Evolutionary conservation across 768 basidiomycete species (phyloP), one percentile per base, ranked within the genome.

Genomic region (Saitozyma sp.): DNA sequence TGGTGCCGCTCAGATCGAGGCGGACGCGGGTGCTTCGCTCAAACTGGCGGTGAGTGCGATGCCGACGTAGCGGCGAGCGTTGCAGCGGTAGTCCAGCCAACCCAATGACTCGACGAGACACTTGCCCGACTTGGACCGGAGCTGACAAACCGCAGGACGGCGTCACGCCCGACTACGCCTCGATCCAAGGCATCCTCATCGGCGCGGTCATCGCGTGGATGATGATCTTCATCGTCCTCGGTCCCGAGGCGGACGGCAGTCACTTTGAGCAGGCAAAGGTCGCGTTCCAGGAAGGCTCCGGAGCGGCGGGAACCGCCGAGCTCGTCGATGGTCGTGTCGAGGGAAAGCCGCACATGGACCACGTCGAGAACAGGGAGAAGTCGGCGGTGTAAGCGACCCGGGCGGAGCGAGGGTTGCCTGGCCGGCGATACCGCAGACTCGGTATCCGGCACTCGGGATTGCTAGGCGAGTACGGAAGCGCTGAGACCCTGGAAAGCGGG

Each of bases 191-290:
- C 46, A 92, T 97, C 72, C 83, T 97, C 43, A 88, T 96, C 51
- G 93, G 92, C 8, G 83, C 84, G 29, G 88, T 96, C 17, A 83
- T 89, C 1, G 87, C 86, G 0, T 94, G 88, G 71, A 86, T 91
- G 49, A 79, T 95, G 50, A 38, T 91, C 73, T 83, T 90, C 70
- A 88, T 88, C 11, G 81, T 91, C 65, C 77, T 95, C 59, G 93
- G 92, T 3, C 88, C 89, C 0, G 87, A 88, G 87, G 86, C 89
- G 62, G 89, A 89, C 68, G 85, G 87, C 9, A 83, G 86, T 9
- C 90, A 89, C 80, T 97, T 95, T 73, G 93, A 97, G 82, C 84
- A 88, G 64, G 84, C 86, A 71, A 88, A 87, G 78, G 77, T 87
- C 2, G 92, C 90, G 0, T 89, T 89, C 79, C 89, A 93, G 73